Evolutionary conservation across 2,329 filamentous ascomycete species (phyloP).

Genomic region (Cordyceps fumosorosea): DNA sequence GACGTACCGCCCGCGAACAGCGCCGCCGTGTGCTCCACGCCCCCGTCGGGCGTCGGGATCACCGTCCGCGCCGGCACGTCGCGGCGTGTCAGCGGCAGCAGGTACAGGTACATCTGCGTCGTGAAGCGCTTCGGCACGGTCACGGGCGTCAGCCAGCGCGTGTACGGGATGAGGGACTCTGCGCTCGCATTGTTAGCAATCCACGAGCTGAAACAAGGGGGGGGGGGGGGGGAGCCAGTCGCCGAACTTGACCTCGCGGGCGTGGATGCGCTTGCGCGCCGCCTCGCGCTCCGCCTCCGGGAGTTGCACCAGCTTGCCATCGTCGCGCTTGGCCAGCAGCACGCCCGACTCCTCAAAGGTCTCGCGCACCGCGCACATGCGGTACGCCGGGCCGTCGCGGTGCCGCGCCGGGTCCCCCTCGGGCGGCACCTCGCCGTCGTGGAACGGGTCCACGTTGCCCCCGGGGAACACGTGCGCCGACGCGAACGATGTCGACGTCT

Average conservation of each 20-base stretch:
- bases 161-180: constrained; percentile 66
- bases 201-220: neutral
- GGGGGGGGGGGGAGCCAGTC: constrained; percentile 49
- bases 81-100: constrained; percentile 52
- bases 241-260: constrained; percentile 55
- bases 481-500: constrained; percentile 75
- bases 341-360: constrained; percentile 95
- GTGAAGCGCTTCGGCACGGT: constrained; percentile 72
- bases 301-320: constrained; percentile 52
- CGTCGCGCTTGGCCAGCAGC: constrained; percentile 56
- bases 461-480: constrained; percentile 95
- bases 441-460: constrained; percentile 69
- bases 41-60: constrained; percentile 66
- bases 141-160: constrained; percentile 81
- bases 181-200: neutral
- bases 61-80: constrained; percentile 40
- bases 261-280: constrained; percentile 64
- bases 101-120: constrained; percentile 95
- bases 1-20: constrained; percentile 60
- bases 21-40: constrained; percentile 62
- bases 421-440: constrained; percentile 58
- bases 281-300: constrained; percentile 52
- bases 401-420: constrained; percentile 52
- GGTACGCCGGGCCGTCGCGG: constrained; percentile 64
- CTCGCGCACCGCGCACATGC: constrained; percentile 80